Base-by-base conservation (phyloP, 2,329 filamentous ascomycete genomes). In the Hypoxylon sp. region DNA sequence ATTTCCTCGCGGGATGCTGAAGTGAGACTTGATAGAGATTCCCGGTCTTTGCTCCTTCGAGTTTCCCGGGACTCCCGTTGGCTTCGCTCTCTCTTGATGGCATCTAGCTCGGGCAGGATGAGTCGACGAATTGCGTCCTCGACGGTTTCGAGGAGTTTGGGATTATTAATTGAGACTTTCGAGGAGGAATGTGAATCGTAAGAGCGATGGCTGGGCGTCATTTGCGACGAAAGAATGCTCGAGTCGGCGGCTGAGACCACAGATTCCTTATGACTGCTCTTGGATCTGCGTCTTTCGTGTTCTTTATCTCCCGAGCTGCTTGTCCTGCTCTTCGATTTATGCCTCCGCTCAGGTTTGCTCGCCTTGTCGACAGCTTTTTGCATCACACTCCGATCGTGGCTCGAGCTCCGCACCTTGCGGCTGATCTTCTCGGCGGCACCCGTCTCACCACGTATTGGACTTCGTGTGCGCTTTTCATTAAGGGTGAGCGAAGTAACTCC, bases 41-140 rank as follows among this genome's bases (percentile, higher is more conserved):
- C 89, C 57, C 87, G 87, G 48, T 74, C 70, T 59, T 73, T 75
- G 30, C 49, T 65, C 13, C 60, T 63, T 22, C 69, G 87, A 71
- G 88, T 90, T 68, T 90, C 85, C 66, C 90, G 88, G 71, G 88
- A 90, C 68, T 90, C 85, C 66, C 90, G 88, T 68, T 90, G 90
- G 76, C 92, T 94, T 75, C 94, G 91, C 73, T 97, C 93, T 71
- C 94, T 89, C 77, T 97, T 97, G 56, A 99, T 82, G 8, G 93
- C 92, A 71, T 93, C 94, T 46, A 99, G 83, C 77, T 99, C 94
- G 0, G 95, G 95, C 2, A 99, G 80, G 55, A 97, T 97, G 51
- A 97, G 84, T 50, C 93, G 87, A 66, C 93, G 89, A 73, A 97
- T 97, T 13, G 93, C 93, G 78, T 97, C 93, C 79, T 97, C 94